Evolutionary conservation across 441 rosid genomes (phyloP).

Genomic region (Breynia disticha): DNA sequence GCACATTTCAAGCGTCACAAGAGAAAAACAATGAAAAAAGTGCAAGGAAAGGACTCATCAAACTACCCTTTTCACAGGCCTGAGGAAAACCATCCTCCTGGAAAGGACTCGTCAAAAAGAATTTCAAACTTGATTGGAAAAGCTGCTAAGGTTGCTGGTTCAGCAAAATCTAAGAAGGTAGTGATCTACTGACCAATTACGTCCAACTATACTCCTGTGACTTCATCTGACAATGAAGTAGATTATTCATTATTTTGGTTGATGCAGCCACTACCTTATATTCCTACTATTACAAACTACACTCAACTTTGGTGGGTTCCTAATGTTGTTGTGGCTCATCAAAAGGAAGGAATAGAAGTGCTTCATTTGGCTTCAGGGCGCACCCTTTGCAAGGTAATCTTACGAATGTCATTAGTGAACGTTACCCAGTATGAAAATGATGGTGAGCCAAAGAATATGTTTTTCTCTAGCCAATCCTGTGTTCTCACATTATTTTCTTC

Average conservation of each 20-base stretch:
- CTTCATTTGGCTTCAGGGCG: constrained; percentile 94
- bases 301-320: constrained; percentile 99
- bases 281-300: constrained; percentile 94
- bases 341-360: constrained; percentile 97
- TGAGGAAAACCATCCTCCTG: constrained; percentile 88
- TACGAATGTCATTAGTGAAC: no score
- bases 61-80: constrained; percentile 85
- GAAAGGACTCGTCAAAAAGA: constrained; percentile 84
- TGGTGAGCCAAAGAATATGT: no score
- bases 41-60: constrained; percentile 55
- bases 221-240: not conserved
- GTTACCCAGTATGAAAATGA: no score
- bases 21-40: constrained; percentile 70
- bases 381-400: constrained; percentile 76
- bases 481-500: no score
- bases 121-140: constrained; percentile 79
- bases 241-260: constrained; percentile 8
- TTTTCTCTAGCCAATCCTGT: no score
- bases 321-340: constrained; percentile 93
- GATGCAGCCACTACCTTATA: constrained; percentile 58
- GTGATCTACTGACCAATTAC: no score
- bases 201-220: not conserved
- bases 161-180: constrained; percentile 90
- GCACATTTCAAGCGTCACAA: constrained; percentile 86
- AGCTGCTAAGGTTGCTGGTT: constrained; percentile 79